A percentile compares a stretch with the other conserved stretches of the same genome.
Evolutionary conservation across 1,284 basidiomycete species (phyloP).

Genomic region (Wolfiporia cocos): DNA sequence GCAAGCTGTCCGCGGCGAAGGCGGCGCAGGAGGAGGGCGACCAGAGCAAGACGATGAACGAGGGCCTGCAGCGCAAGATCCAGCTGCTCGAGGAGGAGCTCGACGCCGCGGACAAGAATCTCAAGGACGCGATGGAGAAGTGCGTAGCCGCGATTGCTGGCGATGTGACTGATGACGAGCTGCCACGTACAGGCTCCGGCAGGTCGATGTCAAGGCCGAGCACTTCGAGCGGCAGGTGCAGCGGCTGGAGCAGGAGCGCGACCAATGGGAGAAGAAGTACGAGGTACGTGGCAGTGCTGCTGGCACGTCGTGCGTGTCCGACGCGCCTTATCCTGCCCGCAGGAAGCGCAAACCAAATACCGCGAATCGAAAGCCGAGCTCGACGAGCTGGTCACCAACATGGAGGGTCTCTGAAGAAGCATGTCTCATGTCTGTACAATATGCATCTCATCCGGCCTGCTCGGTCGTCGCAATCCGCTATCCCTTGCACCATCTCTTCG

Average conservation of each 20-base stretch:
- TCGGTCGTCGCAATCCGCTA: neutral
- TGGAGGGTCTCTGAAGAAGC: conserved; percentile 71
- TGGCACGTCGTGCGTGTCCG: neutral
- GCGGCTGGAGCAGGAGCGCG: conserved; percentile 87
- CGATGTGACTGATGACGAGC: conserved; percentile 6
- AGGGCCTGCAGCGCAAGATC: conserved; percentile 81
- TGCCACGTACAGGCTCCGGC: conserved; percentile 66
- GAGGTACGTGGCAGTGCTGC: conserved; percentile 53
- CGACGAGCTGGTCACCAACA: conserved; percentile 79
- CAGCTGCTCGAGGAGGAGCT: conserved; percentile 93
- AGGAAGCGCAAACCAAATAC: conserved; percentile 79
- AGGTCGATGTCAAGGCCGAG: conserved; percentile 98
- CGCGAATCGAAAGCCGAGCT: conserved; percentile 77
- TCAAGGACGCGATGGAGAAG: conserved; percentile 98
- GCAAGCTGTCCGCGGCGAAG: conserved; percentile 72
- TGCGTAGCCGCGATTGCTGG: conserved; percentile 36
- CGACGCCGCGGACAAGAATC: conserved; percentile 93
- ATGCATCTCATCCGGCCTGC: neutral
- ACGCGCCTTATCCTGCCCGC: conserved; percentile 11
- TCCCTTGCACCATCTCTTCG: neutral
- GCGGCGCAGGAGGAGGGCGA: conserved; percentile 68
- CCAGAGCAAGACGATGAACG: conserved; percentile 67
- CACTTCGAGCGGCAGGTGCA: conserved; percentile 94
- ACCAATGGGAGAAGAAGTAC: conserved; percentile 92
- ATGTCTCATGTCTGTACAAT: conserved; percentile 11